Conservation (phyloP, 2,329 filamentous ascomycete species). For the Aureobasidium lini region DNA sequence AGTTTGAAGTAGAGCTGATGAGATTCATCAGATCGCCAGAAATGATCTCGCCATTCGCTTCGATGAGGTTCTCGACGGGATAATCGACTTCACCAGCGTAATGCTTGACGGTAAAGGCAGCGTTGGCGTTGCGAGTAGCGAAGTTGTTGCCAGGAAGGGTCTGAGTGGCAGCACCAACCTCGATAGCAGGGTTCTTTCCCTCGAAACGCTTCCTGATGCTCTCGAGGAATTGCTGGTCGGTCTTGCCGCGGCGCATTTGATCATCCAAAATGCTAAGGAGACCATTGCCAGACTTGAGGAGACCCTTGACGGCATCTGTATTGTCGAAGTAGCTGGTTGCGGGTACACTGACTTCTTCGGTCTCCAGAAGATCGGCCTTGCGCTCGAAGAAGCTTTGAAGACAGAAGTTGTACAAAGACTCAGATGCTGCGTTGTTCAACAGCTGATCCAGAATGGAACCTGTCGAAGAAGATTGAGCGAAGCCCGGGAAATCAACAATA, state of each 20-base stretch:
- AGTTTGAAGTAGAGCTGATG: slow-evolving; percentile 77
- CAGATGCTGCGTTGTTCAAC: slow-evolving; percentile 86
- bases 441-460: slow-evolving; percentile 84
- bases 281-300: slow-evolving; percentile 88
- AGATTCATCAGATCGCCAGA: slow-evolving; percentile 94
- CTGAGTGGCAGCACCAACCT: slow-evolving; percentile 65
- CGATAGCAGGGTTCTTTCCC: slow-evolving; percentile 85
- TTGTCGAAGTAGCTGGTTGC: slow-evolving; percentile 98
- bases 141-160: slow-evolving; percentile 85
- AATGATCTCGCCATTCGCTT: slow-evolving; percentile 94
- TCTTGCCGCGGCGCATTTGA: slow-evolving; percentile 82
- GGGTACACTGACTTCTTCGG: slow-evolving; percentile 82
- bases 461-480: slow-evolving; percentile 75
- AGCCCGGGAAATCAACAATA: slow-evolving; percentile 93
- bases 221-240: slow-evolving; percentile 83
- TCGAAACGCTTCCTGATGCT: slow-evolving; percentile 89
- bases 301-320: slow-evolving; percentile 82
- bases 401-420: slow-evolving; percentile 86
- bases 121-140: slow-evolving; percentile 68
- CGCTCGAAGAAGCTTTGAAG: slow-evolving; percentile 94
- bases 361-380: slow-evolving; percentile 87
- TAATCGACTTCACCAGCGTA: slow-evolving; percentile 97
- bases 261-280: slow-evolving; percentile 92
- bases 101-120: slow-evolving; percentile 84
- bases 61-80: slow-evolving; percentile 73